These are phyloP conservation scores for Pythium brassicae DNA, from an alignment of 352 stramenopile species.

Conservation along the genomic window DNA sequence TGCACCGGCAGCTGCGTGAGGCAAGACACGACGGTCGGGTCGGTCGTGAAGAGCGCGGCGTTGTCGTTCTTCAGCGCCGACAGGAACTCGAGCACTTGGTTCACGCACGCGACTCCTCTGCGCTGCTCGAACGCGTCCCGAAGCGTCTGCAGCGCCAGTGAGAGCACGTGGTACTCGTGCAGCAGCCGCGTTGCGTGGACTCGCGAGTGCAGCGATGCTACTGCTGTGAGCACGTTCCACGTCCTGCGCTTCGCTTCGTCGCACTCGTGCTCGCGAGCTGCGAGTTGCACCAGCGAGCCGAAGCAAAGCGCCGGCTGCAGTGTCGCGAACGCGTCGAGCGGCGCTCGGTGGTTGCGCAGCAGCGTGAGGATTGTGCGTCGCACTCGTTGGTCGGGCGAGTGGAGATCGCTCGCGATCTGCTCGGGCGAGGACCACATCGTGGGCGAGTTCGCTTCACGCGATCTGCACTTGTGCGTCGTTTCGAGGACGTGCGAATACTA, in stretches of 20 bases:
- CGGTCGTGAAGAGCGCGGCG: neutral
- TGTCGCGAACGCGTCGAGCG: constrained; percentile 5
- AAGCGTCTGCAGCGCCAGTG: constrained; percentile 1
- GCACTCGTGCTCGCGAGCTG: neutral
- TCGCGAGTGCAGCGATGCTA: constrained; percentile 2
- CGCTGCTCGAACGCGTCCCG: neutral
- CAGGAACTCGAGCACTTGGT: constrained; percentile 3
- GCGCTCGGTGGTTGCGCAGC: neutral
- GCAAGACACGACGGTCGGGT: neutral
- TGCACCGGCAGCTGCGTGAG: neutral
- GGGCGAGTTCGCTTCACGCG: too few relatives aligned
- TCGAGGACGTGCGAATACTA: too few relatives aligned
- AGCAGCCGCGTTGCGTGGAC: neutral
- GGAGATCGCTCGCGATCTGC: neutral
- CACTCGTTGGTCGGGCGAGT: neutral
- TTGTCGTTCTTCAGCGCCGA: constrained; percentile 1
- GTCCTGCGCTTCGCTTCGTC: constrained; percentile 1
- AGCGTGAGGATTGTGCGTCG: neutral
- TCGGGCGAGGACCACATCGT: neutral
- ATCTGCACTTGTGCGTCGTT: too few relatives aligned
- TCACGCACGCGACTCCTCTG: neutral
- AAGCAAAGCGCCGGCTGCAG: constrained; percentile 4
- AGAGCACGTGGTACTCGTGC: neutral
- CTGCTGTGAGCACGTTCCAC: neutral
- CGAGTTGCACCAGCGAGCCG: neutral